Base-by-base conservation (phyloP, 179 eudicot species). In the Camellia oleifera region DNA sequence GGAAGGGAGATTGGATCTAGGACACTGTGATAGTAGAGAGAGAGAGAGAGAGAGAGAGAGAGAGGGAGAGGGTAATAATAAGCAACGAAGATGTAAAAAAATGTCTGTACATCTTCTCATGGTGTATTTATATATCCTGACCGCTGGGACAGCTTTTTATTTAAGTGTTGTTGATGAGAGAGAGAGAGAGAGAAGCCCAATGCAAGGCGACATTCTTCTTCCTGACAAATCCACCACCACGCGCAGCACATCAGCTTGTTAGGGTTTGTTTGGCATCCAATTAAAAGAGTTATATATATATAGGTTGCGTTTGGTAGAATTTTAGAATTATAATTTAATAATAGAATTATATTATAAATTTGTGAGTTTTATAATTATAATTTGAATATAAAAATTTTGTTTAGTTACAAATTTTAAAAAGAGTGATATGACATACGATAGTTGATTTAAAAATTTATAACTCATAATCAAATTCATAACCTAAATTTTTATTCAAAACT, bases 51-150 rank as follows among this genome's bases (percentile, higher is more conserved):
- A 12, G 44, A n/a, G n/a, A n/a, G n/a, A n/a, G n/a, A n/a, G n/a
- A n/a, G n/a, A n/a, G n/a, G n/a, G n/a, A n/a, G n/a, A n/a, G n/a
- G 26, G 11, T 8, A 40, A 52, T 68, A 7, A 45, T 45, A 52
- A 66, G 46, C n/a, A 9, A 15, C 2, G 74, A 57, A 68, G 66
- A n/a, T 17, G 67, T 26, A n/a, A 68, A 78, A 32, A 67, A 78
- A 40, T 56, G 67, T 42, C 80, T 69, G 14, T 20, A 54, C 66
- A 66, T 32, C 56, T 67, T 53, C 74, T 54, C 56, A 2, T 40
- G 69, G 45, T 48, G 32, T 64, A 65, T 77, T 77, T 77, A 77
- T 77, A 77, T 76, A 48, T 3, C 54, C 63, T 67, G 80, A 67
- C 74, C 14, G 62, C 53, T 52, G 42, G 77, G 44, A 62, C 61